phyloP scores from a whole-genome alignment of 306 rosid genomes.

The Rubus idaeus region DNA sequence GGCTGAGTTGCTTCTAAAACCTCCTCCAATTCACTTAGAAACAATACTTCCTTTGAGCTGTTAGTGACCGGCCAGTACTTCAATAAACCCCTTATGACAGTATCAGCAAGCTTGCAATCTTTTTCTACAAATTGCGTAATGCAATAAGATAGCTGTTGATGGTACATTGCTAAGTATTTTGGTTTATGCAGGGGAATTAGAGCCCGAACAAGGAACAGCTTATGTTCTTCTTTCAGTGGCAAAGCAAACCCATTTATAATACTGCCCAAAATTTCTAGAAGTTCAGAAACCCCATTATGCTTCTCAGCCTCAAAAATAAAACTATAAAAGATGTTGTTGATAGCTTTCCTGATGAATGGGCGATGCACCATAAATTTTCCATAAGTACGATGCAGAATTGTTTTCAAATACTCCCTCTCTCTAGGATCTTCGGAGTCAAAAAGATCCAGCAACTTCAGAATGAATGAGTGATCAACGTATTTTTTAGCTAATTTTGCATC shows the following conservation, averaged over 20 bases:
- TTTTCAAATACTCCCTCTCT: conserved; percentile 71
- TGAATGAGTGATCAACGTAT: conserved; percentile 59
- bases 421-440: conserved; percentile 78
- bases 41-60: conserved; percentile 83
- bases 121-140: conserved; percentile 80
- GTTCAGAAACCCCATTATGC: conserved; percentile 73
- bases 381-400: conserved; percentile 65
- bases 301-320: conserved; percentile 66
- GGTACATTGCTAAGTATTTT: conserved; percentile 70
- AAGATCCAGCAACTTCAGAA: conserved; percentile 66
- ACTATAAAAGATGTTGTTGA: conserved; percentile 62
- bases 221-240: conserved; percentile 82
- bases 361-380: conserved; percentile 79
- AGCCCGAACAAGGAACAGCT: conserved; percentile 66
- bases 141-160: conserved; percentile 75
- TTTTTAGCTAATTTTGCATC: conserved; percentile 77
- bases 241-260: conserved; percentile 74
- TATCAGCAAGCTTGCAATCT: conserved; percentile 87
- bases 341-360: conserved; percentile 70
- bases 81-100: conserved; percentile 72
- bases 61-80: conserved; percentile 93
- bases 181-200: conserved; percentile 80
- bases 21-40: conserved; percentile 79
- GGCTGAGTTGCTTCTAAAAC: conserved; percentile 78
- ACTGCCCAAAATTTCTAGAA: conserved; percentile 78